phyloP scores from a whole-genome alignment of 257 asterid species.

The Lithospermum erythrorhizon region DNA sequence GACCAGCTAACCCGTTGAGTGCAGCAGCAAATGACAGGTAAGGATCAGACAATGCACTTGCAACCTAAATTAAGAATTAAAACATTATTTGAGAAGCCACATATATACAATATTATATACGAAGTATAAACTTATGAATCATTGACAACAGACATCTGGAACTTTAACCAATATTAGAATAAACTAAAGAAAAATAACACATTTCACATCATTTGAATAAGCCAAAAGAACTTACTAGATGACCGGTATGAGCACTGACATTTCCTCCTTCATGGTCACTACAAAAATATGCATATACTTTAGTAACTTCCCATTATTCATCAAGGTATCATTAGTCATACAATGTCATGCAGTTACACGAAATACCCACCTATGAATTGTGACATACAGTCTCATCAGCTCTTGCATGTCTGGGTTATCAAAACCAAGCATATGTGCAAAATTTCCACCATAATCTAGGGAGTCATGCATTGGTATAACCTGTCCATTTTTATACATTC shows the following conservation, averaged over 20 bases:
- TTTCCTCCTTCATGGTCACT: slow-evolving; percentile 99
- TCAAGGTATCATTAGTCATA: neutral
- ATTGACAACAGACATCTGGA: neutral
- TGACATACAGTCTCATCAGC: slow-evolving; percentile 93
- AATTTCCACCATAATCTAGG: slow-evolving; percentile 91
- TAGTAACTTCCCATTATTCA: slow-evolving; percentile 2
- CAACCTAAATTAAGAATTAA: slow-evolving; percentile 49
- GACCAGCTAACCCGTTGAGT: slow-evolving; percentile 96
- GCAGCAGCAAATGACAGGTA: slow-evolving; percentile 99
- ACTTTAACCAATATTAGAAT: neutral
- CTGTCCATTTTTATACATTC: slow-evolving; percentile 83
- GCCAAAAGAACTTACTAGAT: slow-evolving; percentile 48
- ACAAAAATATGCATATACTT: slow-evolving; percentile 12
- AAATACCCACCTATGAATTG: slow-evolving; percentile 68
- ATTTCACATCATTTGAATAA: neutral
- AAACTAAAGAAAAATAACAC: neutral
- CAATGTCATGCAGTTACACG: neutral
- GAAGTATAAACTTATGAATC: neutral
- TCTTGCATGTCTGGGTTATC: slow-evolving; percentile 82
- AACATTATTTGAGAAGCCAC: slow-evolving; percentile 1
- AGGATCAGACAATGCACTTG: slow-evolving; percentile 99
- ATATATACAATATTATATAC: neutral
- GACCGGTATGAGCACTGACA: slow-evolving; percentile 99
- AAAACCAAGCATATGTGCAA: slow-evolving; percentile 95
- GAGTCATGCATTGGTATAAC: slow-evolving; percentile 63